Percentiles rank a stretch among this genome's conserved stretches.
Conservation (phyloP, 2,329 filamentous ascomycete species). For the Chaetoscypha palmicola region DNA sequence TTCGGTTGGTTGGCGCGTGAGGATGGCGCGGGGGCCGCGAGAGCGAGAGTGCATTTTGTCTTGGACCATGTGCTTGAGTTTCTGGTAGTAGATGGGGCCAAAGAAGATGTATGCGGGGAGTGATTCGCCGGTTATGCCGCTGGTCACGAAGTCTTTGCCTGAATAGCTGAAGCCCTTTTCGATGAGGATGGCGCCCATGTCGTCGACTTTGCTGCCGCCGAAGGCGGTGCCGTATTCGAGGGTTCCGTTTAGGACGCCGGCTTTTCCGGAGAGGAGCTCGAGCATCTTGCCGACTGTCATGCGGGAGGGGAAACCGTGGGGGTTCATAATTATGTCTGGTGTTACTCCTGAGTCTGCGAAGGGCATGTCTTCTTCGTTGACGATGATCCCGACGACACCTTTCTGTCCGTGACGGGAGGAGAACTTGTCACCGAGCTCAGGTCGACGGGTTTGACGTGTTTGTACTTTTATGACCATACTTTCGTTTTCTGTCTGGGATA, state of each 20-base stretch:
- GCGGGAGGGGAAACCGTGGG: conserved; percentile 97
- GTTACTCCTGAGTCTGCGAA: conserved; percentile 85
- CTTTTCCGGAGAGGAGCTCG: conserved; percentile 90
- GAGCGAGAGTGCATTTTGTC: conserved; percentile 99
- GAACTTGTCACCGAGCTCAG: conserved; percentile 97
- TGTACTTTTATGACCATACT: conserved; percentile 87
- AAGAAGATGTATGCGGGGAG: conserved; percentile 97
- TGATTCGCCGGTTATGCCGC: conserved; percentile 88
- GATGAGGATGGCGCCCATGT: conserved; percentile 81
- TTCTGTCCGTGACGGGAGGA: conserved; percentile 98
- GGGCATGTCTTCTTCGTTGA: conserved; percentile 93
- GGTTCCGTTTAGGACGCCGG: conserved; percentile 75
- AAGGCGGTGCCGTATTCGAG: conserved; percentile 88
- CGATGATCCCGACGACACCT: conserved; percentile 93
- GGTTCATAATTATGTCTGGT: conserved; percentile 99
- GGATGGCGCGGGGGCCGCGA: conserved; percentile 79
- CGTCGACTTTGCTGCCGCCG: conserved; percentile 75
- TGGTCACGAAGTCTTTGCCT: conserved; percentile 94
- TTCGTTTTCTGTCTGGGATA: conserved; percentile 82
- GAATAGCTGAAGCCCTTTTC: conserved; percentile 91
- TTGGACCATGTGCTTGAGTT: conserved; percentile 99
- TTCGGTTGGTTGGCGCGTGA: conserved; percentile 94
- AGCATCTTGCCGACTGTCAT: conserved; percentile 99
- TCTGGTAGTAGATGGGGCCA: conserved; percentile 98
- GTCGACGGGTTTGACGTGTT: conserved; percentile 88